These are phyloP conservation scores for Biscogniauxia mediterranea DNA, from an alignment of 2,329 filamentous ascomycete genomes.

Conservation along the genomic window DNA sequence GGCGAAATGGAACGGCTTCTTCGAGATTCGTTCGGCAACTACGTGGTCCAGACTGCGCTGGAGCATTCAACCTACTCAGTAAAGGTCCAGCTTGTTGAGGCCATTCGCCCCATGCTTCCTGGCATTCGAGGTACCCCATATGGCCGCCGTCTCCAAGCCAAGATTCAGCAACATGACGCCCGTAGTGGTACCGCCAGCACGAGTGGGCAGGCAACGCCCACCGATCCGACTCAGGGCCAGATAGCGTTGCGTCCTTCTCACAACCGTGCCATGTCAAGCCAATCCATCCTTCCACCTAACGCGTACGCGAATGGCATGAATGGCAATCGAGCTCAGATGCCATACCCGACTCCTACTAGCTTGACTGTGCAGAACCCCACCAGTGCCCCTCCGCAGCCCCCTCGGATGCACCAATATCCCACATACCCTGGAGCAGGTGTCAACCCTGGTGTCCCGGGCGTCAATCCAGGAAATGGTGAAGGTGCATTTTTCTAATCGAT, in stretches of 20 bases:
- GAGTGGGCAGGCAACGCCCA: slow-evolving; percentile 51
- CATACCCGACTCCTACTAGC: slow-evolving; percentile 34
- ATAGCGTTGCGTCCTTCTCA: slow-evolving; percentile 47
- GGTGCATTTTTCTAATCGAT: slow-evolving; percentile 33
- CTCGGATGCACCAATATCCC: slow-evolving; percentile 28
- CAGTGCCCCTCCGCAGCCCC: slow-evolving; percentile 29
- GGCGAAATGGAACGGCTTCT: slow-evolving; percentile 84
- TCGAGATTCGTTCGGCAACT: slow-evolving; percentile 93
- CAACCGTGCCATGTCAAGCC: slow-evolving; percentile 43
- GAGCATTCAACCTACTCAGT: slow-evolving; percentile 75
- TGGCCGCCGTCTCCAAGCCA: slow-evolving; percentile 88
- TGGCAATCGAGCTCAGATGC: slow-evolving; percentile 32
- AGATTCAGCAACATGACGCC: slow-evolving; percentile 65
- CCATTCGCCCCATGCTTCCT: slow-evolving; percentile 80
- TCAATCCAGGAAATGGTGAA: slow-evolving; percentile 17
- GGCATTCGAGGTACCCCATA: slow-evolving; percentile 88
- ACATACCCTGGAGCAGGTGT: slow-evolving; percentile 28
- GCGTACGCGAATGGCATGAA: slow-evolving; percentile 35
- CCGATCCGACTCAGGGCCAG: slow-evolving; percentile 54
- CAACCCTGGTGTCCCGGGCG: slow-evolving; percentile 14
- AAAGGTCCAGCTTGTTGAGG: slow-evolving; percentile 75
- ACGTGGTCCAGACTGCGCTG: slow-evolving; percentile 94
- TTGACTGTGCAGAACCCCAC: slow-evolving; percentile 31
- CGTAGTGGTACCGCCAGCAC: slow-evolving; percentile 38
- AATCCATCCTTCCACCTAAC: slow-evolving; percentile 35